These are phyloP conservation scores for Debaryomyces singareniensis DNA, from an alignment of 1,139 yeast species.

Conservation along the genomic window DNA sequence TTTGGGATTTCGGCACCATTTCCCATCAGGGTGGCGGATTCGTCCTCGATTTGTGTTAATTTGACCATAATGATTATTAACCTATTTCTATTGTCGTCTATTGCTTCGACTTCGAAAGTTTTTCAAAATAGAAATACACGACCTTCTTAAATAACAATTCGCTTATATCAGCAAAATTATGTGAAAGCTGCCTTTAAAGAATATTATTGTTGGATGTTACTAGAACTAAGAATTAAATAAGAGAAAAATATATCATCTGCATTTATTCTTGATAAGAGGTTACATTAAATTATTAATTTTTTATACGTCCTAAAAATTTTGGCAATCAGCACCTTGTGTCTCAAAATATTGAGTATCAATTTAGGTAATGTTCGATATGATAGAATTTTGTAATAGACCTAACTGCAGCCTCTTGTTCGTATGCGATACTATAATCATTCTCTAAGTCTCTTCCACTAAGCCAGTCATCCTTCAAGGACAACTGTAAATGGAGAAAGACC, in stretches of 20 bases:
- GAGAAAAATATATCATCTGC: constrained; percentile 16
- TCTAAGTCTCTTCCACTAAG: constrained; percentile 78
- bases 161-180: no score
- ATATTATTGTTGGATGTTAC: no score
- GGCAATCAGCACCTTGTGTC: no score
- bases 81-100: background rate
- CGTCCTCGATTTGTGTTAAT: constrained; percentile 65
- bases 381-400: constrained; percentile 77
- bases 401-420: constrained; percentile 81
- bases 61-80: constrained; percentile 50
- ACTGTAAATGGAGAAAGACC: constrained; percentile 69
- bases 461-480: constrained; percentile 82
- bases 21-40: constrained; percentile 31
- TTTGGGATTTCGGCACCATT: constrained; percentile 14
- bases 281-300: no score
- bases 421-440: constrained; percentile 68
- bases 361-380: constrained; percentile 53
- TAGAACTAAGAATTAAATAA: background rate
- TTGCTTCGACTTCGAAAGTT: constrained; percentile 1
- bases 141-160: no score
- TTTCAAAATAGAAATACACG: constrained; percentile 1
- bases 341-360: no score
- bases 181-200: no score
- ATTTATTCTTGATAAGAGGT: no score
- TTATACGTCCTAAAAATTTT: no score